Evolutionary conservation across 2,329 filamentous ascomycete species (phyloP).

Genomic region (Amauroascus niger): DNA sequence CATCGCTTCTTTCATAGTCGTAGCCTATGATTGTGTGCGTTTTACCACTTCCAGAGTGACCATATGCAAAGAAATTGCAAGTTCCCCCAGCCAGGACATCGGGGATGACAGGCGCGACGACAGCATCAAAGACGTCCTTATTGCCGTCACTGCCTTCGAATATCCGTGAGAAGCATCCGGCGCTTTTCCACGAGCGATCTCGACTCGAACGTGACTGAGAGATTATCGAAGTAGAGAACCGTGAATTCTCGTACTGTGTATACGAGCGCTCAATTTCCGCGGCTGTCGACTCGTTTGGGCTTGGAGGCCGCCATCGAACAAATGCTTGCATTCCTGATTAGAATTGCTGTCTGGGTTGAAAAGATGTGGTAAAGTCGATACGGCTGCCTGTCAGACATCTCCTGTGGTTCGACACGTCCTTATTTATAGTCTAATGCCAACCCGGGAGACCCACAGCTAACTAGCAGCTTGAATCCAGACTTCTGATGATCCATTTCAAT

Average conservation of each 20-base stretch:
- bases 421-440: no score
- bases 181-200: constrained; percentile 23
- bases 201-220: constrained; percentile 1
- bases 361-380: no score
- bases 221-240: constrained; percentile 8
- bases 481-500: no score
- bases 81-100: constrained; percentile 28
- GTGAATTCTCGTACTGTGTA: constrained; percentile 6
- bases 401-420: no score
- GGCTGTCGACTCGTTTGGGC: constrained; percentile 3
- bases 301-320: constrained; percentile 16
- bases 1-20: constrained; percentile 27
- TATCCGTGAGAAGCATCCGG: constrained; percentile 18
- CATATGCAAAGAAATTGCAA: constrained; percentile 39
- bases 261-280: constrained; percentile 12
- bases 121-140: constrained; percentile 23
- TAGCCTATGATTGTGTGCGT: constrained; percentile 39
- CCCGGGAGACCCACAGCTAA: no score
- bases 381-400: no score
- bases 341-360: background rate
- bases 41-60: constrained; percentile 37
- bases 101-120: constrained; percentile 30
- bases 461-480: no score
- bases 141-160: constrained; percentile 22
- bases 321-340: constrained; percentile 10